phyloP scores from a whole-genome alignment of 2,329 filamentous ascomycete species.

The Dactylellina drechsleri region DNA sequence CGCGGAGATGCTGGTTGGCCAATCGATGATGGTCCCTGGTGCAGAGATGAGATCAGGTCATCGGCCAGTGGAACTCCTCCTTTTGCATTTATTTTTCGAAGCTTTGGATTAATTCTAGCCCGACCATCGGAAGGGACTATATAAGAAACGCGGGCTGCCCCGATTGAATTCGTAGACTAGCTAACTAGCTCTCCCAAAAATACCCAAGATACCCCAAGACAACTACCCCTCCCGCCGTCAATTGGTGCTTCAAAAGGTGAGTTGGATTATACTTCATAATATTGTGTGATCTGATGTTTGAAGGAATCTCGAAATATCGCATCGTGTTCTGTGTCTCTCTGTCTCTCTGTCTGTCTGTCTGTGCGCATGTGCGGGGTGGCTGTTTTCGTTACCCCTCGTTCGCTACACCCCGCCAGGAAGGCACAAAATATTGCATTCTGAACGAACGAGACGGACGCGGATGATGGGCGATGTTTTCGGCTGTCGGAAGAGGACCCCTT shows the following conservation, averaged over 20 bases:
- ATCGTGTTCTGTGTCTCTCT: too few species aligned
- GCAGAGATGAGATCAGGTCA: slow-evolving; percentile 8
- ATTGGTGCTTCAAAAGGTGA: slow-evolving; percentile 2
- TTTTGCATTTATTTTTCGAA: not conserved
- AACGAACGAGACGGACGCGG: not conserved
- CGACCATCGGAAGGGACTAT: slow-evolving; percentile 10
- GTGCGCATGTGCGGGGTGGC: slow-evolving; percentile 12
- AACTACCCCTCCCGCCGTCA: not conserved
- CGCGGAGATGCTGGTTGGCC: not conserved
- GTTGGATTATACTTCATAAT: not conserved
- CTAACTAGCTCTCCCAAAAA: not conserved
- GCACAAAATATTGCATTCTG: not conserved
- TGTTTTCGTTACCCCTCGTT: slow-evolving; percentile 13
- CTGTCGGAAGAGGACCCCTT: not conserved
- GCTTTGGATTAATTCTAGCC: not conserved
- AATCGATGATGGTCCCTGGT: not conserved
- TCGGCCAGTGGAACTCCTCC: slow-evolving; percentile 31
- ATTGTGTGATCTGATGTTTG: not conserved
- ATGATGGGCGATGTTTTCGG: slow-evolving; percentile 13
- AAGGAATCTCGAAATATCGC: too few species aligned
- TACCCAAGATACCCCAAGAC: not conserved
- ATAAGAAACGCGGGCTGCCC: slow-evolving; percentile 18
- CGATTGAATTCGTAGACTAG: not conserved
- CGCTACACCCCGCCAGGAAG: slow-evolving; percentile 25
- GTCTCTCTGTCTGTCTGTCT: too few species aligned